Evolutionary conservation across 1,284 basidiomycete species (phyloP), one percentile per base, ranked within the genome.

Genomic region (Chalciporus sp.): DNA sequence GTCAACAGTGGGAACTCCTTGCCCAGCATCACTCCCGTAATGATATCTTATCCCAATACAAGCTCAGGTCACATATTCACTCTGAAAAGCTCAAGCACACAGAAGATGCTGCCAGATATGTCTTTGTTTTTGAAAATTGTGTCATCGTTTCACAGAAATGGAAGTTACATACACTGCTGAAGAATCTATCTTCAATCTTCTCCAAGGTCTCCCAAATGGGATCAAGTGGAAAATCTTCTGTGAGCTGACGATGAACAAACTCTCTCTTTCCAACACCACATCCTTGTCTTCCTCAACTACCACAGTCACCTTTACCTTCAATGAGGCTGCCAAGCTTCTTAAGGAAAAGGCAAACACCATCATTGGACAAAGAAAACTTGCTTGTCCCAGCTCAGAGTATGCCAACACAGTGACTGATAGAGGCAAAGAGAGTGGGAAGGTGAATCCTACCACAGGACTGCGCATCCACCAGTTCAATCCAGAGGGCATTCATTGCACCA

Each of bases 1-100:
- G 17, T 41, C 17, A 41, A 20, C 39, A 41, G 20, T 41, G 39
- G 7, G 39, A 41, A 3, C 4, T 41, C 8, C 39, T 41, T 20
- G 39, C n/a, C 4, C 17, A 12, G 7, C 39, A 41, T 20, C 20
- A 41, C 8, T 11, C 39, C 19, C 19, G 7, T 4, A 14, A 20
- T 7, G 4, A 49, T 8, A 5, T 51, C 2, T 1, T 40, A 0
- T 45, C 35, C 2, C 42, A 45, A 12, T 58, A 46, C 2, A 6
- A 49, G 7, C 31, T 58, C 0, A 0, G 10, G 0, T 1, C 23
- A 0, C 4, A 3, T 0, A 12, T 57, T 3, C 1, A 2, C 0
- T 40, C 16, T 0, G 40, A 58, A 7, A 49, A 43, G 7, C 42
- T 58, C 1, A 58, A 58, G 6, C 51, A 58, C 16, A 20, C 11